A percentile compares a stretch with the other conserved stretches of the same genome.
These are phyloP conservation scores for Fraxinus paxiana DNA, from an alignment of 305 asterid species.

Conservation along the genomic window DNA sequence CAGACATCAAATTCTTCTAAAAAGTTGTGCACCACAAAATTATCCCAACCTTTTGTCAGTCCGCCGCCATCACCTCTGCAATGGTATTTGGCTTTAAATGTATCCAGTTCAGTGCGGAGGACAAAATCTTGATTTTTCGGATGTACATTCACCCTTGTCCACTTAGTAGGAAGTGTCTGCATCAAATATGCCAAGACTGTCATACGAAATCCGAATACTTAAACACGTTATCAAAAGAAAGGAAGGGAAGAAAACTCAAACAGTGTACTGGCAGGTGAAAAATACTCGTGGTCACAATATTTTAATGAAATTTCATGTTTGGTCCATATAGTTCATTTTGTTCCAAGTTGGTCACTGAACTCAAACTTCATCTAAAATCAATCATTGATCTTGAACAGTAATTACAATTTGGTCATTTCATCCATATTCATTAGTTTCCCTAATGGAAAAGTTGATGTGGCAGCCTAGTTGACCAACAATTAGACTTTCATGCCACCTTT, in stretches of 20 bases:
- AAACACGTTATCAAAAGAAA: slow-evolving; percentile 1
- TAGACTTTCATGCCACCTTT: background rate
- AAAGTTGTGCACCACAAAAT: slow-evolving; percentile 28
- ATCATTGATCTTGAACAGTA: background rate
- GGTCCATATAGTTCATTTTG: background rate
- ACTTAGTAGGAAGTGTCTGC: slow-evolving; percentile 36
- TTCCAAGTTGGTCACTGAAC: background rate
- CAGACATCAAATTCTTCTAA: slow-evolving; percentile 36
- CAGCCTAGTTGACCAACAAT: background rate
- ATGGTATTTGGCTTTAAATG: slow-evolving; percentile 19
- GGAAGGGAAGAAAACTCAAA: background rate
- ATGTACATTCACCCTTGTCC: slow-evolving; percentile 30
- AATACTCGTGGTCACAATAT: background rate
- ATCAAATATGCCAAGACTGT: background rate
- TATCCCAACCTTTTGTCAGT: slow-evolving; percentile 35
- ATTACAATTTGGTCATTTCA: background rate
- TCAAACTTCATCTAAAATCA: background rate
- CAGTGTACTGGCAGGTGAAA: background rate
- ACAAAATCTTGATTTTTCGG: background rate
- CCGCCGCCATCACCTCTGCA: slow-evolving; percentile 17
- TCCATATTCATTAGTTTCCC: background rate
- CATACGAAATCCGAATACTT: background rate
- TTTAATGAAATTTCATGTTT: background rate
- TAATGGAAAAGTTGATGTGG: background rate
- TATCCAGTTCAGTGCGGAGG: slow-evolving; percentile 21